Percentiles rank a stretch among this genome's conserved stretches.
Evolutionary conservation across 306 rosid genomes (phyloP).

Genomic region (Vicia villosa): DNA sequence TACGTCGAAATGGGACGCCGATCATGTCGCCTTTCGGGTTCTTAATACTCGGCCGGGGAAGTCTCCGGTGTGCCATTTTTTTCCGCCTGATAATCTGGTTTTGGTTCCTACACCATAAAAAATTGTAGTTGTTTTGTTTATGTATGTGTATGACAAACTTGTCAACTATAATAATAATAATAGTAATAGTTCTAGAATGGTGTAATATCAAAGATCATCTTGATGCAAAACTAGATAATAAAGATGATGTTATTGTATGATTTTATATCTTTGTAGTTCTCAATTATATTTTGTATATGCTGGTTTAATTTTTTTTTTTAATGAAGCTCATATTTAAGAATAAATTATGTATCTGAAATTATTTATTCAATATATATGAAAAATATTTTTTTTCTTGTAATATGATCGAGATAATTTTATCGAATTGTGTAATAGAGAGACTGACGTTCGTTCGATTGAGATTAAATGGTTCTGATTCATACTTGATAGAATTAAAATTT

Average conservation of each 20-base stretch:
- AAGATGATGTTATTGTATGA: neutral
- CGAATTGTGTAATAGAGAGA: too few species aligned
- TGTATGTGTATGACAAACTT: neutral
- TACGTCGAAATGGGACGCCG: slow-evolving; percentile 69
- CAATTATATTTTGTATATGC: neutral
- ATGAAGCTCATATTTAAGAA: neutral
- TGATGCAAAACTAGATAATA: slow-evolving; percentile 1
- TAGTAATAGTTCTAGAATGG: slow-evolving; percentile 23
- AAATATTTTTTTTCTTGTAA: neutral
- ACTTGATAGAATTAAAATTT: too few species aligned
- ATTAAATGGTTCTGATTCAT: too few species aligned
- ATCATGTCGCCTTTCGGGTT: slow-evolving; percentile 58
- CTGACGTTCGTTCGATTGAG: too few species aligned
- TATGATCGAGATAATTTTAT: too few species aligned
- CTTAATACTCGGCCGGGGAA: slow-evolving; percentile 58
- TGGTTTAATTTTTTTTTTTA: neutral
- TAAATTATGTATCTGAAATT: too few species aligned
- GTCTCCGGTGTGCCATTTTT: slow-evolving; percentile 78
- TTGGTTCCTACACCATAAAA: slow-evolving; percentile 49
- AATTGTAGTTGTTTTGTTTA: neutral
- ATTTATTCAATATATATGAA: too few species aligned
- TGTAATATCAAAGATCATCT: neutral
- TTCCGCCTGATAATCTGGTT: slow-evolving; percentile 62
- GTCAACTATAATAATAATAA: neutral
- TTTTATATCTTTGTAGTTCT: neutral